Conservation (phyloP, 805 yeast species). For the Brettanomyces sp. region DNA sequence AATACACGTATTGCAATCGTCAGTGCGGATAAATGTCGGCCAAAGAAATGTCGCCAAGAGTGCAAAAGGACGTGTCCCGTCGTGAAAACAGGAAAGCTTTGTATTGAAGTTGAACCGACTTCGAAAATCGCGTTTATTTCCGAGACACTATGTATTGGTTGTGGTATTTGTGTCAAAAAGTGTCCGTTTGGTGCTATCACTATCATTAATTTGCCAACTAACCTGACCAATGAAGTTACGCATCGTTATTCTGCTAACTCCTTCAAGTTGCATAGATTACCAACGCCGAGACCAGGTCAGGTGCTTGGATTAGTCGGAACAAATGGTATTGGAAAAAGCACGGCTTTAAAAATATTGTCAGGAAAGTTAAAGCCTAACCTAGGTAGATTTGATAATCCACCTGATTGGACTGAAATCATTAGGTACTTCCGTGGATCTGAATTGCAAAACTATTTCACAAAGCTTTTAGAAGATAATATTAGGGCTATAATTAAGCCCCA, state of each 20-base stretch:
- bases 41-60: conserved; percentile 97
- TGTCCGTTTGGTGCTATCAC: conserved; percentile 97
- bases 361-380: conserved; percentile 97
- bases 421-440: conserved; percentile 93
- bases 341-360: conserved; percentile 92
- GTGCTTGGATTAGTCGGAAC: conserved; percentile 97
- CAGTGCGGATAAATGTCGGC: conserved; percentile 89
- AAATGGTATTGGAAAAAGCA: conserved; percentile 98
- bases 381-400: conserved; percentile 92
- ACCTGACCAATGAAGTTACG: conserved; percentile 84
- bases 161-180: conserved; percentile 98
- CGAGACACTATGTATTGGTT: conserved; percentile 92
- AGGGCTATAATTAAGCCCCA: conserved; percentile 98
- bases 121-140: conserved; percentile 91
- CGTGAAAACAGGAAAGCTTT: conserved; percentile 92
- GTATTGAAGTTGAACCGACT: conserved; percentile 91
- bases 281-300: conserved; percentile 98
- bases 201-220: conserved; percentile 93
- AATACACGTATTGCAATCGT: conserved; percentile 91
- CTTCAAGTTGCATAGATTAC: conserved; percentile 92
- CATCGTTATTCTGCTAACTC: conserved; percentile 98
- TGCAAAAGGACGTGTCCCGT: conserved; percentile 97
- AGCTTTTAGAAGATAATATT: conserved; percentile 85
- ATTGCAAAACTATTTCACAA: conserved; percentile 91
- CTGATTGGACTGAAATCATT: conserved; percentile 93